Evolutionary conservation across 257 asterid genomes (phyloP), one percentile per base, ranked within the genome.

Genomic region (Striga asiatica): DNA sequence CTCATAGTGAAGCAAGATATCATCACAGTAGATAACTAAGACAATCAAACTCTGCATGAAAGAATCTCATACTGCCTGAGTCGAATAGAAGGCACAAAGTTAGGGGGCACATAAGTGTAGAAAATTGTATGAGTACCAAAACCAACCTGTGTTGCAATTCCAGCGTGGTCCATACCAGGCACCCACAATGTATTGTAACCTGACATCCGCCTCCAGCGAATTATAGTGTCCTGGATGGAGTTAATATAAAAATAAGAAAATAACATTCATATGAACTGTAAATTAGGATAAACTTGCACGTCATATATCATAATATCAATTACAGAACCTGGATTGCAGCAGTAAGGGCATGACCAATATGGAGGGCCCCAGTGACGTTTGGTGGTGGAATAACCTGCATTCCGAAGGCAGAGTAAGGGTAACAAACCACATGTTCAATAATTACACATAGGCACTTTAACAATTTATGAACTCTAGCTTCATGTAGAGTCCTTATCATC

Each of bases 111-210:
- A 51, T 22, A 37, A n/a, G n/a, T 29, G 8, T 4, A 22, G 25
- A 14, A 43, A 23, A 19, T 13, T 17, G 20, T 35, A 39, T 46
- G 10, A 34, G 25, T 22, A 27, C 23, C 43, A 62, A 61, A 17
- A 48, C 32, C 12, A 52, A 91, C 98, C 97, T 92, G 98, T 20
- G 98, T 92, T 43, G 98, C 95, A 19, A 92, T 92, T 58, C 98
- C 98, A 63, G 98, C 97, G 69, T 92, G 98, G 70, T 88, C 98
- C 78, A 78, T 84, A 42, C 97, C 93, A 43, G 98, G 98, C 38
- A 88, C 93, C 97, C 98, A 92, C 56, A 84, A 71, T 25, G 93
- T 57, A 60, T 92, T 92, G 80, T 74, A 84, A 49, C 98, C 98
- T 54, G 98, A 84, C 98, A 92, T 92, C 61, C 95, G 76, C 56